Conservation (phyloP, 441 rosid species). For the Gossypium schwendimanii region DNA sequence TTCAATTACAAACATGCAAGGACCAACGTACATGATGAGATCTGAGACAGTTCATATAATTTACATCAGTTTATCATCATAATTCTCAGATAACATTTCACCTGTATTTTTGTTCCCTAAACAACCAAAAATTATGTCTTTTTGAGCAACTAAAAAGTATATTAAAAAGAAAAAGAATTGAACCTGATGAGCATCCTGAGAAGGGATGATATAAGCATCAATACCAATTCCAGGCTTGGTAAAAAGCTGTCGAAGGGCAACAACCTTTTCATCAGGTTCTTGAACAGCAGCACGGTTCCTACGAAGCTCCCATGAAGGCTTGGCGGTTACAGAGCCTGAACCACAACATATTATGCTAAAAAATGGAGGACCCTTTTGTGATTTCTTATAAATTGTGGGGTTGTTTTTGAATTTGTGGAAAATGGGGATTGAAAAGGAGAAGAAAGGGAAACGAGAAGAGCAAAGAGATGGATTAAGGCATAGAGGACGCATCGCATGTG, state of each 20-base stretch:
- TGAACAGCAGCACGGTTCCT: conserved; percentile 20
- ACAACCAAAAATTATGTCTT: not conserved
- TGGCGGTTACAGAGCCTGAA: conserved; percentile 54
- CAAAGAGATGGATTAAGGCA: conserved; percentile 36
- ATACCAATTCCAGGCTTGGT: conserved; percentile 61
- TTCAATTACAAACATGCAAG: not conserved
- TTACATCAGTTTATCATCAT: not conserved
- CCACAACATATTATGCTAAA: conserved; percentile 35
- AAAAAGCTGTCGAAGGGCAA: conserved; percentile 54
- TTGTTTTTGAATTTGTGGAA: conserved; percentile 25
- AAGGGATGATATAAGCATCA: conserved; percentile 88
- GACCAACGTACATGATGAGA: not conserved
- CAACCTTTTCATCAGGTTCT: conserved; percentile 64
- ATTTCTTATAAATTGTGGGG: conserved; percentile 17
- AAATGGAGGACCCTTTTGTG: conserved; percentile 17
- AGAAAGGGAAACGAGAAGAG: conserved; percentile 28
- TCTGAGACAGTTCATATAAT: not conserved
- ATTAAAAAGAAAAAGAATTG: not conserved
- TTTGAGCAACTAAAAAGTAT: not conserved
- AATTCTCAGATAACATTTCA: not conserved
- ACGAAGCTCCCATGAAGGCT: conserved; percentile 63
- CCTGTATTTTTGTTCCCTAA: not conserved
- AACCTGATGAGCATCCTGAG: conserved; percentile 98
- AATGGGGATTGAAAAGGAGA: conserved; percentile 34
- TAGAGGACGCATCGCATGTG: conserved; percentile 48